A percentile compares a stretch with the other conserved stretches of the same genome.
These are phyloP conservation scores for Pyricularia sp. DNA, from an alignment of 2,329 filamentous ascomycete genomes.

Conservation along the genomic window DNA sequence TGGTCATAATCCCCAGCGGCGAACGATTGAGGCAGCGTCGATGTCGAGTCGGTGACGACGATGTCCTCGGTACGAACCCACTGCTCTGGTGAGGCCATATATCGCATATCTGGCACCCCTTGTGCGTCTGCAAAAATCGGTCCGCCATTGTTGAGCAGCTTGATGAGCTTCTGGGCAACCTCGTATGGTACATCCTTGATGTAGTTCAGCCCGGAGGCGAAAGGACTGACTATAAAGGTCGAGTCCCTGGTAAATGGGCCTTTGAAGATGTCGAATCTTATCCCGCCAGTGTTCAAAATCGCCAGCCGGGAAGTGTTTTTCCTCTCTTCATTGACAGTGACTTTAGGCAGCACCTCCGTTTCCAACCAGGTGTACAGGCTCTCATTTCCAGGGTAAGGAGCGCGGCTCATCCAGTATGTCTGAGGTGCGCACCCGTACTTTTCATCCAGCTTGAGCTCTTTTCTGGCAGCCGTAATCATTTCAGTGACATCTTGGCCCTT, in stretches of 20 bases:
- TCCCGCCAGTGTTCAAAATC: constrained; percentile 77
- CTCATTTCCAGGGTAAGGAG: constrained; percentile 55
- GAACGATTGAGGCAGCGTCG: not conserved
- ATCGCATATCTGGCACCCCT: constrained; percentile 24
- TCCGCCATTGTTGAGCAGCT: constrained; percentile 41
- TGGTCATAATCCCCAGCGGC: constrained; percentile 13
- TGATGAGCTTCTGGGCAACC: constrained; percentile 56
- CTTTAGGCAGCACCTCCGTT: constrained; percentile 57
- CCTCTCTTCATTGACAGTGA: constrained; percentile 44
- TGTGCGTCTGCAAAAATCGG: constrained; percentile 28
- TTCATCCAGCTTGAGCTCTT: constrained; percentile 57
- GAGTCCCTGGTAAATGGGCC: constrained; percentile 81
- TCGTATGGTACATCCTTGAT: constrained; percentile 71
- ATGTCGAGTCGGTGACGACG: not conserved
- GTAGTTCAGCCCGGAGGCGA: constrained; percentile 64
- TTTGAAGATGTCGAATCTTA: constrained; percentile 92
- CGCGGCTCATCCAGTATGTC: constrained; percentile 69
- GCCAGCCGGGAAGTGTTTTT: constrained; percentile 53
- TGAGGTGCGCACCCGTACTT: constrained; percentile 72
- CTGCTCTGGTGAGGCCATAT: constrained; percentile 38
- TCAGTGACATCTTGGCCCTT: constrained; percentile 59
- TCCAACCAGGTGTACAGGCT: constrained; percentile 78
- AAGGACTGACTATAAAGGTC: constrained; percentile 77
- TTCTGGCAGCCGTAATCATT: constrained; percentile 57
- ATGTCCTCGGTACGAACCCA: constrained; percentile 13